phyloP scores from a whole-genome alignment of 2,329 filamentous ascomycete species.

The Mycosphaerelloides madeirae region DNA sequence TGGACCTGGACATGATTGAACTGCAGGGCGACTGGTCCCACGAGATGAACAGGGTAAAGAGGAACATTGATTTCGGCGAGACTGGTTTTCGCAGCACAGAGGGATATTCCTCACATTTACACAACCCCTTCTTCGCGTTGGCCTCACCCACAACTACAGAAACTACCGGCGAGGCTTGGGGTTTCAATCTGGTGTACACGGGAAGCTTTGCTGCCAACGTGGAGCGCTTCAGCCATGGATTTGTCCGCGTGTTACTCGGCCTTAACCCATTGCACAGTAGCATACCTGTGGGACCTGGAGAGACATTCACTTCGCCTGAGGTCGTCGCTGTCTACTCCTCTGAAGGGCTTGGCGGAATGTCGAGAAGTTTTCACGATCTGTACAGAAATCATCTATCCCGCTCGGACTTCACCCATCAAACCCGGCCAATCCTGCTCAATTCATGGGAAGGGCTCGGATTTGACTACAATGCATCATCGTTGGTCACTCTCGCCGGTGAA shows the following conservation, averaged over 20 bases:
- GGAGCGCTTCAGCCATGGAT: slow-evolving; percentile 58
- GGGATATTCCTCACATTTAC: slow-evolving; percentile 60
- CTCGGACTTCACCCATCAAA: slow-evolving; percentile 50
- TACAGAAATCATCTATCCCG: slow-evolving; percentile 59
- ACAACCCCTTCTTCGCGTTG: slow-evolving; percentile 61
- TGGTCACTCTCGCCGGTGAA: slow-evolving; percentile 53
- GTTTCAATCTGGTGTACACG: slow-evolving; percentile 61
- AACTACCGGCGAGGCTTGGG: slow-evolving; percentile 57
- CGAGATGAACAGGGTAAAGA: slow-evolving; percentile 52
- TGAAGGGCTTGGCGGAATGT: slow-evolving; percentile 57
- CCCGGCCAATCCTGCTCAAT: slow-evolving; percentile 56
- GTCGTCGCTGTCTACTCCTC: slow-evolving; percentile 59
- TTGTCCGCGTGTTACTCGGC: slow-evolving; percentile 57
- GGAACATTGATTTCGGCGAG: slow-evolving; percentile 53
- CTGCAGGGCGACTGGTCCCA: slow-evolving; percentile 60
- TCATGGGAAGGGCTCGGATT: slow-evolving; percentile 63
- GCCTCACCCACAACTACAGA: slow-evolving; percentile 56
- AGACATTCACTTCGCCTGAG: slow-evolving; percentile 58
- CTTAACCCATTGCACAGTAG: slow-evolving; percentile 59
- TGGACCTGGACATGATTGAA: slow-evolving; percentile 59
- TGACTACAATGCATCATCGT: slow-evolving; percentile 53
- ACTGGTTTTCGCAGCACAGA: slow-evolving; percentile 55
- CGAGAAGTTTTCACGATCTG: slow-evolving; percentile 56
- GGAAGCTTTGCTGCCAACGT: slow-evolving; percentile 60
- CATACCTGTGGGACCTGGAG: slow-evolving; percentile 52